Conservation (phyloP, 805 yeast species). For the Yarrowia bubula region DNA sequence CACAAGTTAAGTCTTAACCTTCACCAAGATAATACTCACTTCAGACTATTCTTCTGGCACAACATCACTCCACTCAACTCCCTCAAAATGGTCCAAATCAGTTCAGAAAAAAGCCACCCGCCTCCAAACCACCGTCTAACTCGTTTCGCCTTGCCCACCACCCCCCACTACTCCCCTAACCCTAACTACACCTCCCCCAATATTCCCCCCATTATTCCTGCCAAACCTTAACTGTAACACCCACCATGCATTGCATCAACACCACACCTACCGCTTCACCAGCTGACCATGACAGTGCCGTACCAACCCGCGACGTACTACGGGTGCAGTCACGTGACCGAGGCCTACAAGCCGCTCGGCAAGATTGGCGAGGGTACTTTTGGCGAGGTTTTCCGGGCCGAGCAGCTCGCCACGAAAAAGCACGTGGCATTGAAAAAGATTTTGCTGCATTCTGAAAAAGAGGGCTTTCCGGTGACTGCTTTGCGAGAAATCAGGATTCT, state of each 20-base stretch:
- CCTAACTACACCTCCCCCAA: too few relatives aligned
- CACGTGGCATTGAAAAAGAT: slow-evolving; percentile 86
- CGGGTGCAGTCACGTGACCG: slow-evolving; percentile 38
- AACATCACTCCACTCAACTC: too few relatives aligned
- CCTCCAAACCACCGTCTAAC: too few relatives aligned
- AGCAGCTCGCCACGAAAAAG: slow-evolving; percentile 49
- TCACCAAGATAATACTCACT: too few relatives aligned
- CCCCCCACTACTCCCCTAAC: too few relatives aligned
- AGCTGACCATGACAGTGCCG: not conserved
- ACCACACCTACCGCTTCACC: not conserved
- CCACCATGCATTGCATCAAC: not conserved
- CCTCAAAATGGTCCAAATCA: too few relatives aligned
- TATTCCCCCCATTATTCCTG: too few relatives aligned
- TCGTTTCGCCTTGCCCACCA: too few relatives aligned
- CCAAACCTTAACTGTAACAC: not conserved
- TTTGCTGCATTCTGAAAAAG: slow-evolving; percentile 71
- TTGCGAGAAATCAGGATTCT: slow-evolving; percentile 85
- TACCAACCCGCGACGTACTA: slow-evolving; percentile 10
- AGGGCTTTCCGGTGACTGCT: slow-evolving; percentile 88
- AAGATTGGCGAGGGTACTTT: slow-evolving; percentile 80
- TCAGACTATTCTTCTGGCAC: too few relatives aligned
- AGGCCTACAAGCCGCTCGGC: slow-evolving; percentile 39
- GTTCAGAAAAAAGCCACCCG: too few relatives aligned
- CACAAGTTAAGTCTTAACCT: too few relatives aligned
- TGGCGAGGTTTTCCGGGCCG: slow-evolving; percentile 84